Evolutionary conservation across 768 basidiomycete genomes (phyloP).

Genomic region (Scleroderma citrinum): DNA sequence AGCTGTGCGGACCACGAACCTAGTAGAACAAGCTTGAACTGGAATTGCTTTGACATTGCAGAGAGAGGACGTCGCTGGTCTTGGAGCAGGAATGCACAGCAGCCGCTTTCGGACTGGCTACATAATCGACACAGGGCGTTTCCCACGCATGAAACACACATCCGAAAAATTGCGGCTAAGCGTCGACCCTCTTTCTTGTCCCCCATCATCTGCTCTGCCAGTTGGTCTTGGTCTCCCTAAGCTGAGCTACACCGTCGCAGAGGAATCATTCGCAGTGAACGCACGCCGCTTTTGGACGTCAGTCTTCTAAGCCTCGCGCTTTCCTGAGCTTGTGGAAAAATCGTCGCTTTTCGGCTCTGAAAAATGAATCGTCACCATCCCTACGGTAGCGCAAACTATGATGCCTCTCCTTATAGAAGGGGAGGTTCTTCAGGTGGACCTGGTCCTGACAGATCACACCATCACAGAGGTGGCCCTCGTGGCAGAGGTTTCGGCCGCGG

Average conservation of each 20-base stretch:
- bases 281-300: slow-evolving; percentile 10
- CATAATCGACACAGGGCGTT: slow-evolving; percentile 12
- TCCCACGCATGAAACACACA: slow-evolving; percentile 18
- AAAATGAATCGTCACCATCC: slow-evolving; percentile 90
- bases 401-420: slow-evolving; percentile 50
- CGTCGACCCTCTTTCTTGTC: slow-evolving; percentile 14
- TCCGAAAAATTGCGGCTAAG: slow-evolving; percentile 30
- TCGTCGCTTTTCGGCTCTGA: slow-evolving; percentile 15
- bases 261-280: slow-evolving; percentile 19
- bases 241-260: slow-evolving; percentile 20
- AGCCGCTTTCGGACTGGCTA: slow-evolving; percentile 14
- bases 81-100: slow-evolving; percentile 15
- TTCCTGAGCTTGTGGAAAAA: slow-evolving; percentile 21
- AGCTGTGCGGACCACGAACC: slow-evolving; percentile 44
- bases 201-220: slow-evolving; percentile 30
- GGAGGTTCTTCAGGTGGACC: slow-evolving; percentile 62
- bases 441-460: slow-evolving; percentile 64
- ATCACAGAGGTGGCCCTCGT: slow-evolving; percentile 57
- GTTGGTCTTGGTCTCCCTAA: slow-evolving; percentile 18
- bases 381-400: slow-evolving; percentile 61
- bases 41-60: slow-evolving; percentile 86
- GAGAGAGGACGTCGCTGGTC: slow-evolving; percentile 21
- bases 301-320: slow-evolving; percentile 12
- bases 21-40: slow-evolving; percentile 94
- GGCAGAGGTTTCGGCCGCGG: slow-evolving; percentile 49